Base-by-base conservation (phyloP, 2,329 filamentous ascomycete genomes). In the Fusarium torreyae region DNA sequence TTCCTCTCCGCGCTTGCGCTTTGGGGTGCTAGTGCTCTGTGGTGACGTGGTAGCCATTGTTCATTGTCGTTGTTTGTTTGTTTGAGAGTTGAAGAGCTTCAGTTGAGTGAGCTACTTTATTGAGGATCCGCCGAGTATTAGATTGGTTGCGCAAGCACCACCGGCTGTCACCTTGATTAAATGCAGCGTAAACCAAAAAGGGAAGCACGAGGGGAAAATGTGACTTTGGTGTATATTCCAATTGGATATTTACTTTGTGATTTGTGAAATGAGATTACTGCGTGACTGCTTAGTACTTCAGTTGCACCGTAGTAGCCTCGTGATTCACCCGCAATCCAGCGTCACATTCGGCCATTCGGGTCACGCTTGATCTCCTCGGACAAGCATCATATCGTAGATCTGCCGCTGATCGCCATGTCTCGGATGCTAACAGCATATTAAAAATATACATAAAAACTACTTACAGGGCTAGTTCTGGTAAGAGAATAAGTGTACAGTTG, bases 1-100 rank as follows among this genome's bases (percentile, higher is more conserved):
- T 14, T 81, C 77, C 20, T 81, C 77, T 67, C 77, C 80, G 39
- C 83, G 80, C 71, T 85, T 86, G 56, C 84, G 81, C 75, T 86
- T 86, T 14, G 83, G 81, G 18, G 83, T 84, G 43, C 58, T 70
- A 24, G 83, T 83, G 34, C 56, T 69, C 31, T 69, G 70, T 20
- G 71, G 67, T 55, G 71, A 71, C 42, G 72, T 46, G 43, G 73
- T 54, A 14, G 70, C 53, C 73, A 75, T 75, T 34, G 44, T 65
- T 63, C 56, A 71, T 68, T 60, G 60, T 65, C 55, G 49, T 51
- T 52, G 36, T 57, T 36, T 17, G 31, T 33, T 33, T 28, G 36
- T 54, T 33, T 49, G 48, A 55, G 36, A 38, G 31, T 57, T n/a
- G 36, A 54, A 40, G 43, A 53, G 36, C 28, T 59, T 34, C 15